phyloP scores from a whole-genome alignment of 2,329 filamentous ascomycete genomes.

The Verticillium isaacii region DNA sequence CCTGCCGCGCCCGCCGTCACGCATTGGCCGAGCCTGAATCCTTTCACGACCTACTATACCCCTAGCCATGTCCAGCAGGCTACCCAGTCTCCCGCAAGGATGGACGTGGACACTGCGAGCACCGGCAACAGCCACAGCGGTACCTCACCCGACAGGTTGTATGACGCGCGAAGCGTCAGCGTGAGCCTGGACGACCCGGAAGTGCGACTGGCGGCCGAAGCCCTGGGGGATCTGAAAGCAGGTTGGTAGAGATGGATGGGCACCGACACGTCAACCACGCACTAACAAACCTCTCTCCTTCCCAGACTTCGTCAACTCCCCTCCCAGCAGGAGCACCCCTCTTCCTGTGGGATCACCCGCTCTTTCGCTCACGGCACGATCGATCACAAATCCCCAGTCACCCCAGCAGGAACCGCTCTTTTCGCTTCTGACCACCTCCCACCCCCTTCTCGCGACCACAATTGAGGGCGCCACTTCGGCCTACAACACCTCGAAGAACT shows the following conservation, averaged over 20 bases:
- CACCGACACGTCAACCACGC: conserved; percentile 2
- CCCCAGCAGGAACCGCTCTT: conserved; percentile 73
- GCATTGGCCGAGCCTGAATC: conserved; percentile 46
- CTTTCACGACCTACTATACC: conserved; percentile 42
- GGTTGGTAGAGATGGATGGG: conserved; percentile 43
- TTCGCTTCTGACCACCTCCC: conserved; percentile 80
- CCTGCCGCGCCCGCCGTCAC: conserved; percentile 19
- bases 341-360: conserved; percentile 30
- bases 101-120: conserved; percentile 42
- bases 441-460: conserved; percentile 79
- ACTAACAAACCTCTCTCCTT: neutral
- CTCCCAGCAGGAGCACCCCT: conserved; percentile 40
- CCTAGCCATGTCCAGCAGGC: conserved; percentile 36
- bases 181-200: conserved; percentile 62
- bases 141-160: conserved; percentile 40
- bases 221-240: conserved; percentile 67
- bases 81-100: conserved; percentile 37
- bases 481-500: conserved; percentile 84
- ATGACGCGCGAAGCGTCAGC: conserved; percentile 41
- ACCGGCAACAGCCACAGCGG: conserved; percentile 33
- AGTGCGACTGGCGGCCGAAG: conserved; percentile 68
- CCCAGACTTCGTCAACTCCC: conserved; percentile 64
- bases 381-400: conserved; percentile 30
- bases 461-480: conserved; percentile 81
- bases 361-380: conserved; percentile 25